Evolutionary conservation across 164 flowering plant genomes (phyloP).

Genomic region (Piper longum): DNA sequence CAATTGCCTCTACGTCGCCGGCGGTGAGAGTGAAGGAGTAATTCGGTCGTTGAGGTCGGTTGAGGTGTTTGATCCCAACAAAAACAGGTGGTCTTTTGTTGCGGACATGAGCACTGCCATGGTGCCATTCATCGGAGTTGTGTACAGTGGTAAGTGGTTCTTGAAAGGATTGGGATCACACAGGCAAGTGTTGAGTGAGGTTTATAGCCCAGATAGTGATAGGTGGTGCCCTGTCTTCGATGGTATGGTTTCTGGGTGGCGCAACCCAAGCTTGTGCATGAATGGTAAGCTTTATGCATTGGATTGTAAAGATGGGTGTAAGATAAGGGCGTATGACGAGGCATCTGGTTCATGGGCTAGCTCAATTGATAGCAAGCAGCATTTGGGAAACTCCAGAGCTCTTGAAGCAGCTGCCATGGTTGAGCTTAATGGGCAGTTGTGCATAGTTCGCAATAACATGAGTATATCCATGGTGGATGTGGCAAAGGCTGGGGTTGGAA

Average conservation of each 20-base stretch:
- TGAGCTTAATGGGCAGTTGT: constrained; percentile 53
- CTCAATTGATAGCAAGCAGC: constrained; percentile 55
- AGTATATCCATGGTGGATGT: constrained; percentile 63
- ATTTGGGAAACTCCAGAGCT: constrained; percentile 58
- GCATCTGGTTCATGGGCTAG: constrained; percentile 53
- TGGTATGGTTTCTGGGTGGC: constrained; percentile 82
- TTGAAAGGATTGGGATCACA: constrained; percentile 73
- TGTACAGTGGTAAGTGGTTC: constrained; percentile 69
- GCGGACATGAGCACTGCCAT: constrained; percentile 75
- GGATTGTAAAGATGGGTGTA: constrained; percentile 84
- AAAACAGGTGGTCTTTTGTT: constrained; percentile 66
- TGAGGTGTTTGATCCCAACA: constrained; percentile 77
- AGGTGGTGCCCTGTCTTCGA: constrained; percentile 58
- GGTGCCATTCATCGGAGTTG: constrained; percentile 80
- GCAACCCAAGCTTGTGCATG: constrained; percentile 49
- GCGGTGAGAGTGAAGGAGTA: constrained; percentile 72
- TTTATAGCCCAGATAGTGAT: constrained; percentile 50
- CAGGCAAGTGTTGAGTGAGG: constrained; percentile 68
- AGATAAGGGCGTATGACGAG: constrained; percentile 55
- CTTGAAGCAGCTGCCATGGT: constrained; percentile 70
- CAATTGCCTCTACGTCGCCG: constrained; percentile 81
- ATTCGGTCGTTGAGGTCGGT: constrained; percentile 59
- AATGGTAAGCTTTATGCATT: constrained; percentile 60
- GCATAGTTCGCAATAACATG: constrained; percentile 71
- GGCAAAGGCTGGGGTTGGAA: constrained; percentile 21